These are phyloP conservation scores for Rhododendron ovatum DNA, from an alignment of 148 eudicot genomes.

Conservation along the genomic window DNA sequence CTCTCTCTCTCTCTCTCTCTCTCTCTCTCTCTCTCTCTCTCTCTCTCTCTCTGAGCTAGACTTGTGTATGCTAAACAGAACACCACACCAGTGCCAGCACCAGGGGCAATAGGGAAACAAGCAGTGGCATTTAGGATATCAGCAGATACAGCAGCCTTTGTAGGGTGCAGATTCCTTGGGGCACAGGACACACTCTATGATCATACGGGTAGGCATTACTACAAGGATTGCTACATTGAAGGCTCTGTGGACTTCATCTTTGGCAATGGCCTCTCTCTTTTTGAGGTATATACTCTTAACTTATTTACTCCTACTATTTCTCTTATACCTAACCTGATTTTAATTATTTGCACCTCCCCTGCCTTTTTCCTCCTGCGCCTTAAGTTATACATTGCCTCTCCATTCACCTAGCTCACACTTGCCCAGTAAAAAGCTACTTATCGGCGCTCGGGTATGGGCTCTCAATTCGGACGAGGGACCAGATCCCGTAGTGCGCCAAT, in stretches of 20 bases:
- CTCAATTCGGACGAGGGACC: too few species aligned
- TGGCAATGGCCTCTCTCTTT: conserved; percentile 83
- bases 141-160: conserved; percentile 75
- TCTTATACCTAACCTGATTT: neutral
- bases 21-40: neutral
- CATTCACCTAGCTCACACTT: neutral
- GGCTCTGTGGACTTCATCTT: conserved; percentile 97
- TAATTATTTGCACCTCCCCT: neutral
- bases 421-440: neutral
- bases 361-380: neutral
- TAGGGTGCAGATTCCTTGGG: conserved; percentile 76
- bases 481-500: neutral
- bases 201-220: conserved; percentile 84
- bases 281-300: conserved; percentile 39
- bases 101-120: conserved; percentile 68
- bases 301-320: neutral
- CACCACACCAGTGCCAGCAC: conserved; percentile 64
- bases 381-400: neutral
- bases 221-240: conserved; percentile 85
- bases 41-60: neutral
- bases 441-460: too few species aligned
- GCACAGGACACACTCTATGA: conserved; percentile 94
- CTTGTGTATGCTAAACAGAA: conserved; percentile 37
- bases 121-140: conserved; percentile 91
- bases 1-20: neutral